phyloP scores from a whole-genome alignment of 2,329 filamentous ascomycete species.

The Cytospora piceicola region DNA sequence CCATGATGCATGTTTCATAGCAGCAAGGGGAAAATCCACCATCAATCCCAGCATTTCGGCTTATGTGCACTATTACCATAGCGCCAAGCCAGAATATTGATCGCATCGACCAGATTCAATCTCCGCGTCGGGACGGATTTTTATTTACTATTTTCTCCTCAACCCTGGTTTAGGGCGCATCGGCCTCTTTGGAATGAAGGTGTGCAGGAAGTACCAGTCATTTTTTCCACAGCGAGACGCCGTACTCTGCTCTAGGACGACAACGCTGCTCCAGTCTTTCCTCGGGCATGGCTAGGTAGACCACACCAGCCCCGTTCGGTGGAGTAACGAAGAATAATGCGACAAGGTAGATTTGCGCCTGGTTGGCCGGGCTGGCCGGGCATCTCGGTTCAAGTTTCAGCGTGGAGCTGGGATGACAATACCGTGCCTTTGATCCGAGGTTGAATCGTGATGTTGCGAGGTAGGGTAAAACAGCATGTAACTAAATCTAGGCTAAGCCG shows the following conservation, averaged over 20 bases:
- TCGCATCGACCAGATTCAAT: constrained; percentile 1
- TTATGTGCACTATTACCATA: background rate
- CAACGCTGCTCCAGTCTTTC: no score
- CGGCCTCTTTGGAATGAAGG: background rate
- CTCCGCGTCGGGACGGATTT: background rate
- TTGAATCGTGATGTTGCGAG: background rate
- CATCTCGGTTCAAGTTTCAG: background rate
- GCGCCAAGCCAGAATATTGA: constrained; percentile 11
- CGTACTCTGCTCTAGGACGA: background rate
- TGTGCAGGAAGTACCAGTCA: no score
- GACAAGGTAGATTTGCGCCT: background rate
- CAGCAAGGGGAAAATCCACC: constrained; percentile 9
- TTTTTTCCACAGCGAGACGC: no score
- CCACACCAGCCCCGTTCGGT: background rate
- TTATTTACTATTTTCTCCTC: background rate
- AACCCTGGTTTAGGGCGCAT: background rate
- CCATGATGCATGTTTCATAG: constrained; percentile 28
- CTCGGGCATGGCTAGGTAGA: background rate
- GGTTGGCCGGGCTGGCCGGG: background rate
- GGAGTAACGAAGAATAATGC: background rate
- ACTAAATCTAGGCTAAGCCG: background rate
- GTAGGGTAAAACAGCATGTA: background rate
- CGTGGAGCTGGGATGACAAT: background rate
- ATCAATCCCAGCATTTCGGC: constrained; percentile 10
- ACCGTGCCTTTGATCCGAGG: background rate